phyloP scores from a whole-genome alignment of 2,329 filamentous ascomycete genomes.

The Cyphellophora attinorum region DNA sequence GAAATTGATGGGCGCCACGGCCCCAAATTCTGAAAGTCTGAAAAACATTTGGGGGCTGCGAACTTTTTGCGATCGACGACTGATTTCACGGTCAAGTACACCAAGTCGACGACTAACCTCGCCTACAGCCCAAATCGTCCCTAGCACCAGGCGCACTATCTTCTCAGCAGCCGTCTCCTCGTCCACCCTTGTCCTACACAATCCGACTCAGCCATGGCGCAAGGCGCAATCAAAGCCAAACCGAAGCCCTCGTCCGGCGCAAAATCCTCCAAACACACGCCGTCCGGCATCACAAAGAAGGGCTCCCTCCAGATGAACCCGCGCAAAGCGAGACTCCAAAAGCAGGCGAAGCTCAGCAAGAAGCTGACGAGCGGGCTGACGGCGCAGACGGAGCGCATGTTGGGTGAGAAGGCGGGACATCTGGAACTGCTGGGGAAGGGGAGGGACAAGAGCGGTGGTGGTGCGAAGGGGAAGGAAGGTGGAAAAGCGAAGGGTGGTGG shows the following conservation, averaged over 20 bases:
- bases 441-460: slow-evolving; percentile 46
- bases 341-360: slow-evolving; percentile 55
- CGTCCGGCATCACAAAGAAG: slow-evolving; percentile 40
- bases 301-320: slow-evolving; percentile 56
- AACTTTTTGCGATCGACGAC: too few species aligned
- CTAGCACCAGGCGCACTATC: too few species aligned
- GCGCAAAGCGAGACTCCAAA: slow-evolving; percentile 52
- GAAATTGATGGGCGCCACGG: too few species aligned
- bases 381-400: slow-evolving; percentile 55
- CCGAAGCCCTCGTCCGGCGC: not conserved
- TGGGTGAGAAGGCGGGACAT: slow-evolving; percentile 60
- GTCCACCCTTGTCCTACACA: too few species aligned
- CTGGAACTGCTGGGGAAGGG: slow-evolving; percentile 58
- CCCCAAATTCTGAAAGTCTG: too few species aligned
- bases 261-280: slow-evolving; percentile 2
- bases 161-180: too few species aligned
- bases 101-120: too few species aligned
- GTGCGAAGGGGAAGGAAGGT: slow-evolving; percentile 17
- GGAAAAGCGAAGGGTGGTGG: slow-evolving; percentile 7
- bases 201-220: too few species aligned
- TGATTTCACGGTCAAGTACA: too few species aligned
- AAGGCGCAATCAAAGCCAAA: slow-evolving; percentile 17
- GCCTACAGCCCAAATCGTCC: too few species aligned
- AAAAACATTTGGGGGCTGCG: too few species aligned
- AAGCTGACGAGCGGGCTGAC: slow-evolving; percentile 55